Conservation (phyloP, 2,329 filamentous ascomycete species). For the Claviceps fusiformis region DNA sequence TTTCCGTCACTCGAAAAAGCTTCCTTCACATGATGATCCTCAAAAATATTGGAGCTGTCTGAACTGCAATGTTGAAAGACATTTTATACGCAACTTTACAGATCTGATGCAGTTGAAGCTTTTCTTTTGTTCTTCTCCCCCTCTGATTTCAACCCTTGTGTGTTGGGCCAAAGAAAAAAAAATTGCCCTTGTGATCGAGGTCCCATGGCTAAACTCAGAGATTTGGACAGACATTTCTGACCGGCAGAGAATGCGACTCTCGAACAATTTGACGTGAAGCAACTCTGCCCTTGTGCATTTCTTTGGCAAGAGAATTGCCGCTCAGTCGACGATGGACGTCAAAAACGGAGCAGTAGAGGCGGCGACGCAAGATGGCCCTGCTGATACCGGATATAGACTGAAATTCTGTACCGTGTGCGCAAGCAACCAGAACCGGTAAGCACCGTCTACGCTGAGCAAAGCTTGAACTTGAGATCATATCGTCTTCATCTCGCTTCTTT, state of each 20-base stretch:
- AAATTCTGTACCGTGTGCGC: conserved; percentile 99
- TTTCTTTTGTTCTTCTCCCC: neutral
- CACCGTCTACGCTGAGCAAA: neutral
- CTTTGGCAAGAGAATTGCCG: neutral
- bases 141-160: neutral
- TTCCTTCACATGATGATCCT: conserved; percentile 28
- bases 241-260: neutral
- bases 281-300: neutral
- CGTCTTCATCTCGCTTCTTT: too few species aligned
- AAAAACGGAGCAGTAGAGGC: conserved; percentile 24
- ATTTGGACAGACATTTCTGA: neutral
- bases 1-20: neutral
- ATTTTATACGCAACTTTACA: conserved; percentile 41
- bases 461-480: neutral
- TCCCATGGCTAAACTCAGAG: neutral
- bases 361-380: conserved; percentile 28
- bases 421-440: conserved; percentile 89
- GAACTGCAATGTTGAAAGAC: conserved; percentile 47
- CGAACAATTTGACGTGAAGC: neutral
- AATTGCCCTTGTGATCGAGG: neutral
- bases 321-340: conserved; percentile 23
- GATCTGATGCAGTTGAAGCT: conserved; percentile 1
- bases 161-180: neutral
- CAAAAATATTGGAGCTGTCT: conserved; percentile 63
- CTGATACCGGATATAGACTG: conserved; percentile 62